Base-by-base conservation (phyloP, 2,329 filamentous ascomycete species). In the Arachnopeziza araneosa region DNA sequence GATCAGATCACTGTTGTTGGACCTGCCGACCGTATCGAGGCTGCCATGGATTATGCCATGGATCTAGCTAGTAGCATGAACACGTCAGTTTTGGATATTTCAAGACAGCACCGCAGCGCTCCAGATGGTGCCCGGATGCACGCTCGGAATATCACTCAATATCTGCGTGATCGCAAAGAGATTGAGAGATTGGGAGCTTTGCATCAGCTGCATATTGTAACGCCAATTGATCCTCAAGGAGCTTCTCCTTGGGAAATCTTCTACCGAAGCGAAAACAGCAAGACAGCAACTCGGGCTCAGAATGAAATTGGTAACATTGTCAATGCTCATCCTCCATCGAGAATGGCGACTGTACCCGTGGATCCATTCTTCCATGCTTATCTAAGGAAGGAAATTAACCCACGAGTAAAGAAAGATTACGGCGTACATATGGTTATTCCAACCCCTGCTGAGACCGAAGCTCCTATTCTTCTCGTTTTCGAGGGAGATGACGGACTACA, bases 1-100 rank as follows among this genome's bases (percentile, higher is more conserved):
- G 89, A 90, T 53, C 86, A 85, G 50, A 83, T 98, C 53, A 93
- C 91, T 30, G 84, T 99, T 64, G 86, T 96, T 64, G 95, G 95
- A 2, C 91, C 89, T 21, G 77, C 86, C 8, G 84, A 89, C 64
- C 85, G 84, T 68, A 85, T 98, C 59, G 81, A 89, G 63, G 80
- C 80, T 64, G 95, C 89, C 69, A 79, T 92, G 53, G 89, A 96
- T 71, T 89, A 86, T 73, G 90, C 93, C 54, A 91, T 96, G 81
- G 90, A 96, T 67, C 81, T 97, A 58, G 93, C 93, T 54, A 89
- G 90, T 69, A 88, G 85, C 72, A 93, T 97, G 86, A 88, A 91
- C 70, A 89, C 88, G 79, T 86, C 88, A 49, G 90, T 87, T 71
- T 85, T 96, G 64, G 93, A 97, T 70, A 84, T 96, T 67, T 86